These are phyloP conservation scores for Iris pallida DNA, from an alignment of 116 monocot genomes.

Conservation along the genomic window DNA sequence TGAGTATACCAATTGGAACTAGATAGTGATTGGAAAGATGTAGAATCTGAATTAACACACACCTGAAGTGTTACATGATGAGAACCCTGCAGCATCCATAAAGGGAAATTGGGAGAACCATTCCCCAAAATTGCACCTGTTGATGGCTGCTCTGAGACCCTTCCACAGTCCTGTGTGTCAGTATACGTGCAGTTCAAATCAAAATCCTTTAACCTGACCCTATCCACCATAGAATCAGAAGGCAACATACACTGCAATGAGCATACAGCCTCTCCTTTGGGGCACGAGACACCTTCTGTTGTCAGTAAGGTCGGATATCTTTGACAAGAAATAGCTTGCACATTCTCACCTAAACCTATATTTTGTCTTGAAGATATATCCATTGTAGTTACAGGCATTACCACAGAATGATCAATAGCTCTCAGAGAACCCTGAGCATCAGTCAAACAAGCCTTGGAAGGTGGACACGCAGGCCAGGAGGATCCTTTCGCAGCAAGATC, in stretches of 20 bases:
- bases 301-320: constrained; percentile 1
- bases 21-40: constrained; percentile 54
- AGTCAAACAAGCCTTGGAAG: constrained; percentile 9
- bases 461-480: constrained; percentile 8
- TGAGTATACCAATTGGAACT: constrained; percentile 64
- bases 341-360: constrained; percentile 7
- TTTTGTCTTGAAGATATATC: constrained; percentile 21
- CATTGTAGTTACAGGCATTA: constrained; percentile 13
- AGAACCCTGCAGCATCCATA: constrained; percentile 51
- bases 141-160: constrained; percentile 21
- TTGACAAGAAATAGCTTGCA: constrained; percentile 13
- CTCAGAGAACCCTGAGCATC: constrained; percentile 8
- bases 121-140: constrained; percentile 17
- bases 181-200: constrained; percentile 66
- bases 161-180: constrained; percentile 30
- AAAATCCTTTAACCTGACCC: constrained; percentile 44
- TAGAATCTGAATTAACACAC: constrained; percentile 66
- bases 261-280: constrained; percentile 3
- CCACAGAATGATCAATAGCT: constrained; percentile 10
- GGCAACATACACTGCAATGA: constrained; percentile 14
- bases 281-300: constrained; percentile 1
- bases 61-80: constrained; percentile 66
- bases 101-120: constrained; percentile 30
- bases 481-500: constrained; percentile 24
- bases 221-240: constrained; percentile 18